These are phyloP conservation scores for Phytophthora sp. DNA, from an alignment of 352 stramenopile species.

Conservation along the genomic window DNA sequence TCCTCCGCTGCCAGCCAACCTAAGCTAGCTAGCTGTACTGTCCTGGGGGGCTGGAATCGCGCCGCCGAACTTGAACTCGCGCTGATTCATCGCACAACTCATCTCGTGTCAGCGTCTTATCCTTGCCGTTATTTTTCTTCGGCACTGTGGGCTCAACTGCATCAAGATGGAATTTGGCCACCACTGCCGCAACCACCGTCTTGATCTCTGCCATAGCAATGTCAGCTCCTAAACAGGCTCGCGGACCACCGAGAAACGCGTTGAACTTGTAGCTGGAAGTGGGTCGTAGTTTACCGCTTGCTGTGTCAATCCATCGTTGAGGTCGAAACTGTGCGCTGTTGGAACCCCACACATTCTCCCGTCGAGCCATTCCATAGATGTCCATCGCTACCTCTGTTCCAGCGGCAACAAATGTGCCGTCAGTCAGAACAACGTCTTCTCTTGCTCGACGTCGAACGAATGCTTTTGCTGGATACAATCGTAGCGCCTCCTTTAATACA, in stretches of 20 bases:
- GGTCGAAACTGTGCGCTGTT: constrained; percentile 54
- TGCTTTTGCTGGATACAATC: constrained; percentile 49
- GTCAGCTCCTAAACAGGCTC: constrained; percentile 54
- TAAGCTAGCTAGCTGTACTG: constrained; percentile 17
- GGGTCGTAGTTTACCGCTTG: constrained; percentile 35
- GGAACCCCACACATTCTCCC: constrained; percentile 52
- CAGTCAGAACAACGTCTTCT: constrained; percentile 55
- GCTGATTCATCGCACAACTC: not conserved
- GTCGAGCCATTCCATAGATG: constrained; percentile 52
- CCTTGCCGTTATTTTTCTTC: not conserved
- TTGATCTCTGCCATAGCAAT: constrained; percentile 55
- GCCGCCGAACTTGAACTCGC: constrained; percentile 9
- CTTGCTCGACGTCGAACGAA: constrained; percentile 46
- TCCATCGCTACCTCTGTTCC: constrained; percentile 53
- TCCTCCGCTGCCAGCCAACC: too few species aligned
- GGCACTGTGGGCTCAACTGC: not conserved
- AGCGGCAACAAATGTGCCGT: constrained; percentile 56
- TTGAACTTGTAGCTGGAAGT: constrained; percentile 60
- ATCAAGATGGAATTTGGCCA: constrained; percentile 11
- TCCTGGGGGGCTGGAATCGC: not conserved
- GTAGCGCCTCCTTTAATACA: constrained; percentile 63
- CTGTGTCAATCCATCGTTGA: constrained; percentile 58
- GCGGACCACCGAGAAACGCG: constrained; percentile 60
- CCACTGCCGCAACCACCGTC: constrained; percentile 37
- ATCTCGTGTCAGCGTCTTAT: not conserved